Conservation (phyloP, 495 filamentous ascomycete species). For the Penicillium cataractarum region DNA sequence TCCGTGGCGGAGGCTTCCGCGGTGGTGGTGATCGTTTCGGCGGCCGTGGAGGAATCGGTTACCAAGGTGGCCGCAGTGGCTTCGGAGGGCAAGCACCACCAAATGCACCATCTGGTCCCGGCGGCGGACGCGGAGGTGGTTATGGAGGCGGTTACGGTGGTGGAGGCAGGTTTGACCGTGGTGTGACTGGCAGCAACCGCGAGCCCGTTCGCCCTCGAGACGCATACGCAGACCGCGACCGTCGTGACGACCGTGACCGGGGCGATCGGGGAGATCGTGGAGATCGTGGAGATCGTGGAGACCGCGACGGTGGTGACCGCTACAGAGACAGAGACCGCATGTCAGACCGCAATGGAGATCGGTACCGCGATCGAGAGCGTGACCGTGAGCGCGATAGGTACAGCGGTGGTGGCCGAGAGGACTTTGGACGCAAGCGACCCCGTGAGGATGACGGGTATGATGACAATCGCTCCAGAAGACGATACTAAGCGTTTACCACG, state of each 20-base stretch:
- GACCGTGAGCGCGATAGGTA: constrained; percentile 48
- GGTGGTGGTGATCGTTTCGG: constrained; percentile 67
- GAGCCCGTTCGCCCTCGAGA: constrained; percentile 57
- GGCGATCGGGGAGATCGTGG: constrained; percentile 42
- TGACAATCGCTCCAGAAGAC: constrained; percentile 76
- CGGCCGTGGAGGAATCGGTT: constrained; percentile 62
- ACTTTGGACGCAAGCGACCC: constrained; percentile 58
- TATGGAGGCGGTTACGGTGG: constrained; percentile 30
- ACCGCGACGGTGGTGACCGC: constrained; percentile 24
- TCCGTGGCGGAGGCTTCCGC: constrained; percentile 62
- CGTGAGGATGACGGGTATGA: constrained; percentile 67
- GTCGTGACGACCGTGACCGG: constrained; percentile 59
- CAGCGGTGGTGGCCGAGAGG: constrained; percentile 60
- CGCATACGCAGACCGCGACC: constrained; percentile 53
- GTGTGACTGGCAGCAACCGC: constrained; percentile 56
- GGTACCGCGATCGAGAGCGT: constrained; percentile 60
- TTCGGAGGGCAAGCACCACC: constrained; percentile 68
- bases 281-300: constrained; percentile 35
- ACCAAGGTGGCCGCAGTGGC: constrained; percentile 61
- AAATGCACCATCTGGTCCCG: constrained; percentile 81
- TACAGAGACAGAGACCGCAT: constrained; percentile 29
- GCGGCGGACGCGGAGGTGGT: constrained; percentile 59
- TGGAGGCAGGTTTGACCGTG: constrained; percentile 53
- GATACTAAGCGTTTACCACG: constrained; percentile 59
- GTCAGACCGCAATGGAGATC: constrained; percentile 34